Evolutionary conservation across 352 stramenopile genomes (phyloP), one percentile per base, ranked within the genome.

Genomic region (Globisporangium cylindrosporum): DNA sequence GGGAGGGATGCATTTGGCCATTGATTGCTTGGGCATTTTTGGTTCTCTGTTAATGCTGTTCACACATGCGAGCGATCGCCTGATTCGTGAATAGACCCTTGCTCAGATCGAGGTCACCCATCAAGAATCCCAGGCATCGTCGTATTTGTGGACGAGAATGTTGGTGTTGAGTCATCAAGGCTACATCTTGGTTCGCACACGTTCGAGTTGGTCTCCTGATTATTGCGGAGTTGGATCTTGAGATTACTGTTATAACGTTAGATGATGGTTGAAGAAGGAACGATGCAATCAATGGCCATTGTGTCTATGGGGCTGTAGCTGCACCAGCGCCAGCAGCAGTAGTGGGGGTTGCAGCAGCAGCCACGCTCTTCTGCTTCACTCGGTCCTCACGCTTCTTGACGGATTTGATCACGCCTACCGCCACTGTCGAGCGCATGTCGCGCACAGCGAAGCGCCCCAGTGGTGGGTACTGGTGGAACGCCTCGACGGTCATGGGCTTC

Each of bases 391-490:
- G 94, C 84, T 97, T 96, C 64, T 79, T 85, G 53, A 98, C 91
- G 48, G 80, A 82, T 78, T 99, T 99, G 79, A 99, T 98, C 59
- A 99, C 91, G 79, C 97, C 97, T 51, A 99, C 96, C 54, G 97
- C 97, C 51, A 99, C 96, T 38, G 96, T 99, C 78, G 97, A 90
- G 72, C 90, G 80, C 94, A 98, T 98, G 78, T 99, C 97, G 78
- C 97, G 93, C 62, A 99, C 94, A 59, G 92, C 94, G 80, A 99
- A 99, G 74, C 97, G 88, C 4, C 79, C 97, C 15, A 99, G 86
- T 53, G 96, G 85, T 25, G 98, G 97, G 86, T 99, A 99, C 60
- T 99, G 93, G 51, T 80, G 81, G 81, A 99, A 99, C 34, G 88
- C 84, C 82, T 99, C 98, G 8, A 99, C 93, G 71, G 89, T 98